phyloP scores from a whole-genome alignment of 768 basidiomycete species.

The Filobasidium floriforme region DNA sequence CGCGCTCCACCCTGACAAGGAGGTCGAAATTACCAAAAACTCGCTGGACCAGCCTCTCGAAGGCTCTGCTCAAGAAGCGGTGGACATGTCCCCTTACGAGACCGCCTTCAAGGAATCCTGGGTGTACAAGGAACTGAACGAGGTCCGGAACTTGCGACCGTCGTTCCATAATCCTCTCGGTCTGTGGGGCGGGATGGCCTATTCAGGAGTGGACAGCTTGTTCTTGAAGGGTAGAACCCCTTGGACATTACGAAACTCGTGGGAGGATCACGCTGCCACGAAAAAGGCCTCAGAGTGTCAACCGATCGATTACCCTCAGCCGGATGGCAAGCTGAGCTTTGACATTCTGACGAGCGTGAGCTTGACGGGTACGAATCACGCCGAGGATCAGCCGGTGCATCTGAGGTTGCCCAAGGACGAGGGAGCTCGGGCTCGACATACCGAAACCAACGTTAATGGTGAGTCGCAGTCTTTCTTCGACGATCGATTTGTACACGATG shows the following conservation, averaged over 20 bases:
- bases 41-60: conserved; percentile 21
- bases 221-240: conserved; percentile 76
- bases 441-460: conserved; percentile 55
- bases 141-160: conserved; percentile 84
- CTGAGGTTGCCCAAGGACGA: conserved; percentile 59
- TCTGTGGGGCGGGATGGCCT: conserved; percentile 75
- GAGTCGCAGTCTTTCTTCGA: conserved; percentile 7
- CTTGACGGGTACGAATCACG: conserved; percentile 88
- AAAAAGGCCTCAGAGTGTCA: conserved; percentile 57
- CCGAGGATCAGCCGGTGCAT: conserved; percentile 92
- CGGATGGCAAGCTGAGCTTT: conserved; percentile 81
- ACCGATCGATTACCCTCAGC: conserved; percentile 77
- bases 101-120: conserved; percentile 63
- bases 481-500: too few species aligned
- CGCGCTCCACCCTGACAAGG: conserved; percentile 48
- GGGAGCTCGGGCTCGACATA: conserved; percentile 58
- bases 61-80: conserved; percentile 30
- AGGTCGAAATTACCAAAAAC: conserved; percentile 11
- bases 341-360: conserved; percentile 85
- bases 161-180: conserved; percentile 72
- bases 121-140: conserved; percentile 75
- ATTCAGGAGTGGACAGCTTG: conserved; percentile 80
- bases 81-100: conserved; percentile 70
- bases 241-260: conserved; percentile 77
- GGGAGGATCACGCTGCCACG: conserved; percentile 62